Percentiles rank a stretch among this genome's conserved stretches.
phyloP scores from a whole-genome alignment of 2,329 filamentous ascomycete species.

The Helotiales sp. region DNA sequence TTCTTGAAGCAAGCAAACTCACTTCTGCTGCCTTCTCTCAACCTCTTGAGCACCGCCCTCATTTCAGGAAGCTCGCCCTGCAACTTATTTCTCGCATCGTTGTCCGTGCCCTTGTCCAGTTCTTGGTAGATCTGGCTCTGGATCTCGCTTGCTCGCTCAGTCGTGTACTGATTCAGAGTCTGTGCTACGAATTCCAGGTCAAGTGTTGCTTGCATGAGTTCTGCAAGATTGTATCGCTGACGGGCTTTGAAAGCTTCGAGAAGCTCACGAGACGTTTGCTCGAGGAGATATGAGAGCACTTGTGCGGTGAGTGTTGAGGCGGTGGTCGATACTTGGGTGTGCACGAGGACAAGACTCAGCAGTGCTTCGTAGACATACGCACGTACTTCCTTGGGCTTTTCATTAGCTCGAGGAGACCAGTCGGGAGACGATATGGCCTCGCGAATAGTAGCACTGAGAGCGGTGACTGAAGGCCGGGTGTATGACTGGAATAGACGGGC shows the following conservation, averaged over 20 bases:
- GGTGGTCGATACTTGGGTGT: slow-evolving; percentile 86
- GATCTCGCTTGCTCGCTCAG: slow-evolving; percentile 76
- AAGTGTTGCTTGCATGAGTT: slow-evolving; percentile 94
- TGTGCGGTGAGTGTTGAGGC: slow-evolving; percentile 76
- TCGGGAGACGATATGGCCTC: slow-evolving; percentile 71
- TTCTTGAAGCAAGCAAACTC: slow-evolving; percentile 88
- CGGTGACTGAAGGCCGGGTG: slow-evolving; percentile 75
- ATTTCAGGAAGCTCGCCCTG: slow-evolving; percentile 91
- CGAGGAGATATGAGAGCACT: slow-evolving; percentile 85
- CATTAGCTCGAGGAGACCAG: slow-evolving; percentile 67
- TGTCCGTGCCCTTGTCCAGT: slow-evolving; percentile 86
- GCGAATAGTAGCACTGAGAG: slow-evolving; percentile 72
- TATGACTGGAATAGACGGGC: slow-evolving; percentile 90
- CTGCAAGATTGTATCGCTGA: slow-evolving; percentile 71
- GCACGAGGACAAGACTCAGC: slow-evolving; percentile 84
- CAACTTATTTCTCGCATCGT: slow-evolving; percentile 77
- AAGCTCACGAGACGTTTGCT: slow-evolving; percentile 79
- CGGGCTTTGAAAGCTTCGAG: slow-evolving; percentile 77
- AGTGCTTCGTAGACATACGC: slow-evolving; percentile 91
- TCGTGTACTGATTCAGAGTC: slow-evolving; percentile 88
- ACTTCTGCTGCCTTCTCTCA: slow-evolving; percentile 80
- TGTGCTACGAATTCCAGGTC: slow-evolving; percentile 98
- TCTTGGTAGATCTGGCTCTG: slow-evolving; percentile 93
- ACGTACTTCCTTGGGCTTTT: slow-evolving; percentile 74
- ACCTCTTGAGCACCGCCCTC: slow-evolving; percentile 81